Base-by-base conservation (phyloP, 306 rosid species). In the Quercus alba region DNA sequence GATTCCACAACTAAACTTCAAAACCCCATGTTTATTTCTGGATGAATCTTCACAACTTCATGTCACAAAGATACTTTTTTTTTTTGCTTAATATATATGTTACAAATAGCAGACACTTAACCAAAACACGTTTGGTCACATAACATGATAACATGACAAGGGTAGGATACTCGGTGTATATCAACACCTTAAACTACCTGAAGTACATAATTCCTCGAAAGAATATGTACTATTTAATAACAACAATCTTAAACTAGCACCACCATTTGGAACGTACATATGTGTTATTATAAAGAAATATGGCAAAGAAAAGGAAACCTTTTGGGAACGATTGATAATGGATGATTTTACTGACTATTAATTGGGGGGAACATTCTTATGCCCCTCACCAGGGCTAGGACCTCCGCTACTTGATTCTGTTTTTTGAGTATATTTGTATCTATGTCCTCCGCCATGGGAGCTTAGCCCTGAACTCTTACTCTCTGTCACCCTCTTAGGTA, bases 371-470 rank as follows among this genome's bases (percentile, higher is more conserved):
- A 13, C 6, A 3, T 35, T 5, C 44, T 4, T 10, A 75, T 87
- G 90, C 4, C 92, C 92, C n/a, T 35, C 71, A 54, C 91, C 91
- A 1, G 82, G 81, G 12, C 87, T 55, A 67, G 91, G 92, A 67
- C 94, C 91, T 1, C 0, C 1, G 14, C 68, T 62, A 17, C 69
- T 51, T 71, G 17, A 57, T 15, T 18, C 73, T 21, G 28, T 35
- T 11, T 38, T 56, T 56, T 5, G 72, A 25, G 18, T 4, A 55
- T 55, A 77, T 44, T 71, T 73, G 31, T 67, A 25, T 62, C 9
- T 52, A 31, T 72, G 78, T 20, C 72, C 70, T 82, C 54, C 72
- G 25, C 28, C 67, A 67, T 44, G 25, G 1, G 26, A 78, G 31
- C 69, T 62, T 38, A 55, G 64, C 51, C 71, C 72, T 20, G 46